phyloP scores from a whole-genome alignment of 2,329 filamentous ascomycete species.

The Botrytis elliptica region DNA sequence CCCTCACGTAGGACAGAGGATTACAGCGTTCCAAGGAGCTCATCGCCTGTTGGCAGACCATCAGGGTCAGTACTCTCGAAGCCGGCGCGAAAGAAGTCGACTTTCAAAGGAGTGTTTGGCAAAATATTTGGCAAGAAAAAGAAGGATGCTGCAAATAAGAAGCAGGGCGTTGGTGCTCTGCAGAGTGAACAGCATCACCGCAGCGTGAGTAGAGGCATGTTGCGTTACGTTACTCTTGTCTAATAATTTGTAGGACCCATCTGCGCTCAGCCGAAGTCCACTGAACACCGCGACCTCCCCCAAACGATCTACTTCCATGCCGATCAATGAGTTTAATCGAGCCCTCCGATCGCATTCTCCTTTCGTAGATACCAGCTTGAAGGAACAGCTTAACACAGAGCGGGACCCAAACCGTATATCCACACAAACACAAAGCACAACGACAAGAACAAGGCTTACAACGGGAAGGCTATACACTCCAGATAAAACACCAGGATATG shows the following conservation, averaged over 20 bases:
- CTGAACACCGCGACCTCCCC: slow-evolving; percentile 42
- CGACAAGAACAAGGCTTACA: slow-evolving; percentile 41
- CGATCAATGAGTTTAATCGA: slow-evolving; percentile 59
- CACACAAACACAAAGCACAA: slow-evolving; percentile 41
- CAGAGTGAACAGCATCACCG: slow-evolving; percentile 43
- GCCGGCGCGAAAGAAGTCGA: slow-evolving; percentile 57
- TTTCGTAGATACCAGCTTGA: slow-evolving; percentile 51
- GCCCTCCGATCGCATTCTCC: slow-evolving; percentile 62
- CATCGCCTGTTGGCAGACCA: slow-evolving; percentile 36
- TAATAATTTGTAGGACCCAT: slow-evolving; percentile 42
- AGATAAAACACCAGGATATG: slow-evolving; percentile 43
- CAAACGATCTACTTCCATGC: slow-evolving; percentile 58
- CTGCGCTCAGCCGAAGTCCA: slow-evolving; percentile 39
- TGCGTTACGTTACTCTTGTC: slow-evolving; percentile 19
- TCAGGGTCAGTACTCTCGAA: slow-evolving; percentile 40
- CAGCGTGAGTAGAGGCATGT: slow-evolving; percentile 47
- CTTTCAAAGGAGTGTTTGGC: slow-evolving; percentile 54
- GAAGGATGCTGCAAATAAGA: slow-evolving; percentile 6
- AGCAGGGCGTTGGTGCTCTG: slow-evolving; percentile 19
- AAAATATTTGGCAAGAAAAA: slow-evolving; percentile 57
- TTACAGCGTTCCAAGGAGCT: not conserved
- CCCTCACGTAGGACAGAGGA: slow-evolving; percentile 23
- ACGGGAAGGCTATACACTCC: slow-evolving; percentile 45
- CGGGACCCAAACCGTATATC: slow-evolving; percentile 51
- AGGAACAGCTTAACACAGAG: slow-evolving; percentile 45